Base-by-base conservation (phyloP, 129 eudicot genomes). In the Escallonia rubra region DNA sequence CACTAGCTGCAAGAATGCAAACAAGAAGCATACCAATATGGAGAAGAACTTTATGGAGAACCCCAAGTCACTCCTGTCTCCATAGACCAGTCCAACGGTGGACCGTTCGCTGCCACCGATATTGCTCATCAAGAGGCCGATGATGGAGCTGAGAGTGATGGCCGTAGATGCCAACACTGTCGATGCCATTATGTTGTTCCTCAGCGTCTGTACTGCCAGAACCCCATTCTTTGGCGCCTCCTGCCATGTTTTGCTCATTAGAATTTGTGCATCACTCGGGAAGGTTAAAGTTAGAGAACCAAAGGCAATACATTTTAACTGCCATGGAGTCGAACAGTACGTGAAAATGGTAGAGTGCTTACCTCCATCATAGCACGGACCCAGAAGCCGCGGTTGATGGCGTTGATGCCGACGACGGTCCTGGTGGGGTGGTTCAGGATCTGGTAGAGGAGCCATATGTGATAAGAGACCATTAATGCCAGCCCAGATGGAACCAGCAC, bases 161-260 rank as follows among this genome's bases (percentile, higher is more conserved):
- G 96, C 90, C 2, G 89, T 76, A 5, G 97, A 85, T 43, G 97
- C 96, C 63, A 88, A 41, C 11, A 86, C 88, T 10, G 97, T 88
- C 0, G 97, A 85, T 42, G 96, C 97, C 97, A 91, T 88, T 59
- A 91, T 83, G 71, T 91, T 91, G 90, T 91, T 91, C 57, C 96
- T 90, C 38, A 91, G 66, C 5, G 97, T 87, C 83, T 91, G 97
- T 52, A 91, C 88, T 8, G 83, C 88, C 57, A 91, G 41, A 10
- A 82, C 85, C 0, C 97, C 94, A 23, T 91, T 91, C 74, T 88
- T 91, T 4, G 83, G 68, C 8, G 96, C 96, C 65, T 91, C 96
- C 94, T 91, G 82, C 39, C 54, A 51, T 57, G 3, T 5, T 5
- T 5, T 65, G 34, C 11, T 61, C 52, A 59, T 3, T 4, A 66